Base-by-base conservation (phyloP, 1,284 basidiomycete genomes). In the Boletellus deceptivus region DNA sequence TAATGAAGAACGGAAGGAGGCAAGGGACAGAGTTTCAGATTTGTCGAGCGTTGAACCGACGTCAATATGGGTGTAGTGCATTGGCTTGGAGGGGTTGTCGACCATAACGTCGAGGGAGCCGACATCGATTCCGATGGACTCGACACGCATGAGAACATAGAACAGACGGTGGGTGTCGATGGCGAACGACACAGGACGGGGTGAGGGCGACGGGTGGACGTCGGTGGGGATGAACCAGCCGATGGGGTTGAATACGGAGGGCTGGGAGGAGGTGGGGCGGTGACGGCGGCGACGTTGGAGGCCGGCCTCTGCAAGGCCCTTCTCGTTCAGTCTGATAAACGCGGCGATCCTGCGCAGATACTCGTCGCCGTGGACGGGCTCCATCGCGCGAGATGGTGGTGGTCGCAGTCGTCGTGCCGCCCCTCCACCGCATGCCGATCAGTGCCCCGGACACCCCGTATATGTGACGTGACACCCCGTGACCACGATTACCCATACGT, bases 91-190 rank as follows among this genome's bases (percentile, higher is more conserved):
- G 11, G 86, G 84, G 55, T 73, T 78, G 60, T 86, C 79, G 49
- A 91, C 74, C 37, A 77, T 79, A 54, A 89, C 81, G 65, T 96
- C 93, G 50, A 96, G 77, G n/a, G 85, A 81, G 46, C 92, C 93
- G 33, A 90, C 78, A 45, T 82, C 72, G 49, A 91, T 73, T 14
- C 83, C 86, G 33, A 91, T 70, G 3, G 82, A 90, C 68, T 96
- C 92, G 57, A 94, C 78, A 41, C 91, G 86, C 71, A 94, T 86
- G 50, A 96, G 79, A 56, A 93, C 70, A 69, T 94, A 96, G 77
- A 89, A 92, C 11, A 96, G 79, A 60, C 89, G 91, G 66, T 93
- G 89, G 16, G 80, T 82, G 69, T 93, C 89, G 58, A 90, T 78
- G 8, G 79, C 68, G 43, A 93, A 79, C 11, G 86, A 71, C 35